A percentile compares a stretch with the other conserved stretches of the same genome.
Conservation (phyloP, 495 filamentous ascomycete species). For the Penicillium mononematosum region DNA sequence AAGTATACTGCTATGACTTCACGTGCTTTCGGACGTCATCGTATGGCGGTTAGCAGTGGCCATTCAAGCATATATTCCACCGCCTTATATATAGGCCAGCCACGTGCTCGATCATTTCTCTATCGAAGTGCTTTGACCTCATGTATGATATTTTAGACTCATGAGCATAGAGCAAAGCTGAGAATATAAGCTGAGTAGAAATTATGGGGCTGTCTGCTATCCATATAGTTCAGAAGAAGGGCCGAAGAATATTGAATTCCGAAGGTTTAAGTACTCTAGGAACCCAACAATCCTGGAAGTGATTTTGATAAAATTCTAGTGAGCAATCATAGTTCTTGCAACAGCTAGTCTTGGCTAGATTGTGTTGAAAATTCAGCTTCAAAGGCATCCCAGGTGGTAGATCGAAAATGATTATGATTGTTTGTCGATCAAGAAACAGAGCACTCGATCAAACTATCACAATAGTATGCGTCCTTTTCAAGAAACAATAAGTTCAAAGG, state of each 20-base stretch:
- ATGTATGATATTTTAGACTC: neutral
- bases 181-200: neutral
- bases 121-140: neutral
- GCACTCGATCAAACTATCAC: neutral
- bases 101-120: neutral
- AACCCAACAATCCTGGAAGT: neutral
- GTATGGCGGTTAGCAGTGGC: neutral
- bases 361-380: neutral
- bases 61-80: neutral
- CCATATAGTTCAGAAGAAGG: neutral
- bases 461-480: neutral
- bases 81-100: neutral
- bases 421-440: neutral
- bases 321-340: neutral
- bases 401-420: neutral
- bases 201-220: neutral
- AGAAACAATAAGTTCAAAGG: neutral
- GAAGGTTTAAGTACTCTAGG: neutral
- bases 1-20: slow-evolving; percentile 11
- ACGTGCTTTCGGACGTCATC: slow-evolving; percentile 14
- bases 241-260: neutral
- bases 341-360: neutral
- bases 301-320: neutral
- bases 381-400: neutral
- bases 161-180: neutral